Evolutionary conservation across 2,329 filamentous ascomycete species (phyloP).

Genomic region (Cladosporium sp.): DNA sequence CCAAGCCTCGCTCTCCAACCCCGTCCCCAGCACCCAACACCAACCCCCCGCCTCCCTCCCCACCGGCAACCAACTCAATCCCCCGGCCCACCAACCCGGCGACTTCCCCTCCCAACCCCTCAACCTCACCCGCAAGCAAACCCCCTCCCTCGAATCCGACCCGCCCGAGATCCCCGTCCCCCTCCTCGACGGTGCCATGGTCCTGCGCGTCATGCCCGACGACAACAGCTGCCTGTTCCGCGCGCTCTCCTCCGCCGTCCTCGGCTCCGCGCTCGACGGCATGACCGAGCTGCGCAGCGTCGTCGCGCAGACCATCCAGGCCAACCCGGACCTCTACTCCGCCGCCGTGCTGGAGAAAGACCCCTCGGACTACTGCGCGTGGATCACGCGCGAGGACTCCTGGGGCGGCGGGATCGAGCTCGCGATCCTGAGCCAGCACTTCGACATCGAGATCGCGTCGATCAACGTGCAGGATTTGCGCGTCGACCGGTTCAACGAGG

Average conservation of each 20-base stretch:
- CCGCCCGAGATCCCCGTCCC: conserved; percentile 56
- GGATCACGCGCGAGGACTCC: conserved; percentile 71
- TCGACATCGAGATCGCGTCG: conserved; percentile 77
- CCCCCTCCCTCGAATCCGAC: conserved; percentile 45
- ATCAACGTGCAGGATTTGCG: conserved; percentile 68
- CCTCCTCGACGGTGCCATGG: conserved; percentile 51
- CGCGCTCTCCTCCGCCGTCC: conserved; percentile 75
- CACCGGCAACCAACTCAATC: conserved; percentile 14
- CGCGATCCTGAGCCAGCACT: conserved; percentile 74
- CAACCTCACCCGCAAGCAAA: conserved; percentile 37
- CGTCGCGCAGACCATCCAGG: conserved; percentile 71
- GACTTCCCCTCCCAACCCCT: conserved; percentile 23
- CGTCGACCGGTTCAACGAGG: conserved; percentile 73
- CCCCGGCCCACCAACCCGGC: conserved; percentile 22
- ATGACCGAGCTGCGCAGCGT: conserved; percentile 70
- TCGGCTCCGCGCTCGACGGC: conserved; percentile 54
- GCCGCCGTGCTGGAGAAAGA: conserved; percentile 67
- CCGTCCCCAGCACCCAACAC: conserved; percentile 20
- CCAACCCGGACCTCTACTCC: conserved; percentile 65
- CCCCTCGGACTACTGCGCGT: conserved; percentile 69
- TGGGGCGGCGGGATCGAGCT: conserved; percentile 95
- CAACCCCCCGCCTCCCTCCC: conserved; percentile 22
- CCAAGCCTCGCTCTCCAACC: conserved; percentile 29
- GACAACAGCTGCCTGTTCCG: conserved; percentile 95
- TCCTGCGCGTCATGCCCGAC: conserved; percentile 90